phyloP scores from a whole-genome alignment of 176 grass and related monocot genomes.

The Luzula sylvatica region DNA sequence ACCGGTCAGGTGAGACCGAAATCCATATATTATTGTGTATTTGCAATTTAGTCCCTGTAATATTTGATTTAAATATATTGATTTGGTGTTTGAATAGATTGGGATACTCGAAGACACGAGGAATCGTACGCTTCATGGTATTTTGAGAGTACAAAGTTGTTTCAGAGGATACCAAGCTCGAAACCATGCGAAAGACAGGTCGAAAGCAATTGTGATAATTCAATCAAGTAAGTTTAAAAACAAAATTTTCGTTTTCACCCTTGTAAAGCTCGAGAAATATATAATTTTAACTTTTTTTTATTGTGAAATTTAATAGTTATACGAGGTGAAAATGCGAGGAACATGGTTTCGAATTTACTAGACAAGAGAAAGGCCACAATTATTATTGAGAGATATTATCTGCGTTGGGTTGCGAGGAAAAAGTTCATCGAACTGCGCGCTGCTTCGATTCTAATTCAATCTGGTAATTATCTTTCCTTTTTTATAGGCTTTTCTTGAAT shows the following conservation, averaged over 20 bases:
- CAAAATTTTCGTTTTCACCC: background rate
- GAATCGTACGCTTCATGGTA: conserved; percentile 79
- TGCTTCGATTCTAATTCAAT: conserved; percentile 74
- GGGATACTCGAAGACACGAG: conserved; percentile 92
- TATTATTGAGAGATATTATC: conserved; percentile 65
- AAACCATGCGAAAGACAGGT: conserved; percentile 43
- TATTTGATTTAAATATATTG: too few relatives aligned
- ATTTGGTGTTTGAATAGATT: conserved; percentile 41
- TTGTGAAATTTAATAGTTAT: conserved; percentile 39
- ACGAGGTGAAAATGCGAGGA: conserved; percentile 64
- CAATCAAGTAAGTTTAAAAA: conserved; percentile 59
- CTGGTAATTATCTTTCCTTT: conserved; percentile 41
- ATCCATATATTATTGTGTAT: conserved; percentile 6
- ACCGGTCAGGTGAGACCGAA: conserved; percentile 73
- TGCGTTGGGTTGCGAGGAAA: conserved; percentile 47
- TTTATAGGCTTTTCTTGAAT: background rate
- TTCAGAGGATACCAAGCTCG: conserved; percentile 85
- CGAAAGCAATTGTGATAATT: conserved; percentile 63
- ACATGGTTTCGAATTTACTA: conserved; percentile 35
- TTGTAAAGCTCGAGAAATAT: background rate
- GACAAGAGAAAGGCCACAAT: conserved; percentile 52
- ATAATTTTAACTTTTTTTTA: conserved; percentile 6
- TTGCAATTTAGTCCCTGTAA: background rate
- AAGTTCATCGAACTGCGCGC: conserved; percentile 47
- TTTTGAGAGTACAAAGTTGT: conserved; percentile 99